Evolutionary conservation across 129 eudicot species (phyloP).

Genomic region (Flaveria brownii): DNA sequence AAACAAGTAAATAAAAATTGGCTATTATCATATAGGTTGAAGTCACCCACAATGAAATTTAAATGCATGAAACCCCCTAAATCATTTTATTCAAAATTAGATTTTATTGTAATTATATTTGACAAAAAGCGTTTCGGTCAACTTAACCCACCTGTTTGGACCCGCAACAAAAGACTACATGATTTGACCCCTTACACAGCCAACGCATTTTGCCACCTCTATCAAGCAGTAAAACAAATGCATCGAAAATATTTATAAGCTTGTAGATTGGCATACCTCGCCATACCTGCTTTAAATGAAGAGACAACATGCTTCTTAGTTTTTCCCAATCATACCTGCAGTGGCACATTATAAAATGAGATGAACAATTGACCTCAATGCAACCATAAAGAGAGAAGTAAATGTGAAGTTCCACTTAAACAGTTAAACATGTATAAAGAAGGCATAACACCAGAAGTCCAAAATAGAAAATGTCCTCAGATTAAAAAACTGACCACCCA

Average conservation of each 20-base stretch:
- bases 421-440: neutral
- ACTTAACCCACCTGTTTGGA: neutral
- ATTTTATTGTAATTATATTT: neutral
- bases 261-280: constrained; percentile 49
- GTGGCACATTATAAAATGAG: neutral
- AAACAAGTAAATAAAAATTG: neutral
- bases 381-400: neutral
- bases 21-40: neutral
- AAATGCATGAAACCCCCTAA: neutral
- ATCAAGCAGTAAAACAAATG: neutral
- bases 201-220: neutral
- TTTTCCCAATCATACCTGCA: constrained; percentile 85
- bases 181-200: neutral
- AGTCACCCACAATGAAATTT: neutral
- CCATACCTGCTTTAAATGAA: constrained; percentile 86
- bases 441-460: neutral
- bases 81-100: neutral
- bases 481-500: neutral
- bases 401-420: neutral
- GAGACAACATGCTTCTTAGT: constrained; percentile 68
- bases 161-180: neutral
- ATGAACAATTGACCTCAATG: constrained; percentile 9
- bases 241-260: neutral
- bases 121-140: neutral
- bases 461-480: neutral